Evolutionary conservation across 1,284 basidiomycete genomes (phyloP).

Genomic region (Puccinia horiana): DNA sequence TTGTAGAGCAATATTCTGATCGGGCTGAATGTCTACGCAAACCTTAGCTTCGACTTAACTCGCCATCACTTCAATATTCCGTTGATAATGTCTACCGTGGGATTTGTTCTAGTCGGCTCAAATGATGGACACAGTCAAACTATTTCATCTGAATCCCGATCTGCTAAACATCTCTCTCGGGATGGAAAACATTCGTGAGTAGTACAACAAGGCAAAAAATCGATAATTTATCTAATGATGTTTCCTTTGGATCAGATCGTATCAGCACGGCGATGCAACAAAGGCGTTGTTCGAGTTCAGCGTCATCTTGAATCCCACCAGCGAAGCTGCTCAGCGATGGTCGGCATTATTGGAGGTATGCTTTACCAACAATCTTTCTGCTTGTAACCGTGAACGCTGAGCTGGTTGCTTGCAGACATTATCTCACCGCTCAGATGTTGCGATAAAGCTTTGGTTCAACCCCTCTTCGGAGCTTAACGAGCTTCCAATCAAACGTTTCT

Average conservation of each 20-base stretch:
- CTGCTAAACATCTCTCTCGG: conserved; percentile 14
- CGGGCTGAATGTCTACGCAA: not conserved
- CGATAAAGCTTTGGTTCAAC: conserved; percentile 74
- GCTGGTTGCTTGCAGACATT: conserved; percentile 58
- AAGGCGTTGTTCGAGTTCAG: conserved; percentile 73
- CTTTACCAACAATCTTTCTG: not conserved
- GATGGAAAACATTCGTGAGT: conserved; percentile 40
- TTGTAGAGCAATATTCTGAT: not conserved
- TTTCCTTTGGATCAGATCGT: conserved; percentile 62
- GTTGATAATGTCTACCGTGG: conserved; percentile 31
- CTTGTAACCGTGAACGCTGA: not conserved
- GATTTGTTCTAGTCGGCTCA: conserved; percentile 35
- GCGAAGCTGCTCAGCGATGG: conserved; percentile 81
- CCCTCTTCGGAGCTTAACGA: conserved; percentile 68
- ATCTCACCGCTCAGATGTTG: conserved; percentile 62
- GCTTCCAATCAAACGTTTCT: conserved; percentile 90
- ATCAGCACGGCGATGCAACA: conserved; percentile 69
- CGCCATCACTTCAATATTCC: conserved; percentile 7
- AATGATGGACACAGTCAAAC: conserved; percentile 5
- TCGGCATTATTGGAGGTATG: conserved; percentile 71
- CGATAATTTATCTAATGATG: not conserved
- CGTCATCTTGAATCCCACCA: conserved; percentile 79
- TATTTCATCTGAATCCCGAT: conserved; percentile 9
- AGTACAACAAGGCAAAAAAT: not conserved
- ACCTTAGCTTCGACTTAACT: conserved; percentile 2